Evolutionary conservation across 257 asterid genomes (phyloP).

Genomic region (Linderniella brevidens): DNA sequence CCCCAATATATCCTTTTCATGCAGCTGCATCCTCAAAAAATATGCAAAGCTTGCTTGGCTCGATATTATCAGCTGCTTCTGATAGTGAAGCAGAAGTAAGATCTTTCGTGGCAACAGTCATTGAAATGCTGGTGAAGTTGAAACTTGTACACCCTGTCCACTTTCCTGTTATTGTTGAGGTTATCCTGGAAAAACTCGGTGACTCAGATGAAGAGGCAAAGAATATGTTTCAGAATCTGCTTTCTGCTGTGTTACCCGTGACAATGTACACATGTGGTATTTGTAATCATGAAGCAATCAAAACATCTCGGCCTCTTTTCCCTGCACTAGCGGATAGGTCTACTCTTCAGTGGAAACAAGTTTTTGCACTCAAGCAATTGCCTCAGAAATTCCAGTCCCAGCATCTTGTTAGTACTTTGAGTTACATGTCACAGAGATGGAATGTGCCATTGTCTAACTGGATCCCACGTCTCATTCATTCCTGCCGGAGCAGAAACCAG

Average conservation of each 20-base stretch:
- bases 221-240: conserved; percentile 50
- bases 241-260: conserved; percentile 52
- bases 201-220: conserved; percentile 73
- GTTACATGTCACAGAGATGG: conserved; percentile 95
- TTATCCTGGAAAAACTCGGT: conserved; percentile 68
- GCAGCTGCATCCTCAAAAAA: conserved; percentile 45
- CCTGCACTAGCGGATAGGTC: conserved; percentile 24
- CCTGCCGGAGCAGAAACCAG: conserved; percentile 48
- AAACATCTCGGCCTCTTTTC: conserved; percentile 27
- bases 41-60: conserved; percentile 49
- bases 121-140: conserved; percentile 69
- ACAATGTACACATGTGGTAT: conserved; percentile 59
- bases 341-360: conserved; percentile 70
- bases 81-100: conserved; percentile 85
- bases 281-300: conserved; percentile 32
- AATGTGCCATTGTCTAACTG: conserved; percentile 84
- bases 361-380: conserved; percentile 75
- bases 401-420: conserved; percentile 82
- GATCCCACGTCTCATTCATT: conserved; percentile 72
- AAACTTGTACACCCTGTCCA: conserved; percentile 69
- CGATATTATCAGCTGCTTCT: conserved; percentile 58
- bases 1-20: conserved; percentile 52
- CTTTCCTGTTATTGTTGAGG: conserved; percentile 48
- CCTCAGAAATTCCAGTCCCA: conserved; percentile 83
- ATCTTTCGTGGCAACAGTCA: conserved; percentile 45